Conservation (phyloP, 495 filamentous ascomycete genomes). For the Lophiostoma macrostomum region DNA sequence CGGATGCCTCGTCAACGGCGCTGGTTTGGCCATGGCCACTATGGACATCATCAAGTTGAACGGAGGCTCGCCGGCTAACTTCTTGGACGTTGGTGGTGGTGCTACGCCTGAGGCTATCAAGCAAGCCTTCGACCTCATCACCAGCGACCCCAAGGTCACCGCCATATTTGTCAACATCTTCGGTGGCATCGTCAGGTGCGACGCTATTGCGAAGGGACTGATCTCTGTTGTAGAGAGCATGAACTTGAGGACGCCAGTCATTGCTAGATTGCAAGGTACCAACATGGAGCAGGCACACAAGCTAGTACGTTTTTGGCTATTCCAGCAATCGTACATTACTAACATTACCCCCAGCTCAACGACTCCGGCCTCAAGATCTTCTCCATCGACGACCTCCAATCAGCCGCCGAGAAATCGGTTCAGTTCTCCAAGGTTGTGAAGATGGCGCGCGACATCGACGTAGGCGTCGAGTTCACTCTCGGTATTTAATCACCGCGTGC, state of each 20-base stretch:
- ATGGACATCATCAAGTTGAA: constrained; percentile 99
- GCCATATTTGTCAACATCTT: constrained; percentile 99
- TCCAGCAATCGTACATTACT: too few species aligned
- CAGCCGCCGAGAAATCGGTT: constrained; percentile 93
- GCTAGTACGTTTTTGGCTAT: constrained; percentile 61
- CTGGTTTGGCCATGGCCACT: constrained; percentile 98
- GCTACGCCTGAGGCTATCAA: constrained; percentile 95
- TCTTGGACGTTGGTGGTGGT: constrained; percentile 97
- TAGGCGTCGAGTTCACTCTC: constrained; percentile 94
- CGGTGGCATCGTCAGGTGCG: constrained; percentile 96
- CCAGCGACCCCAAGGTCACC: constrained; percentile 94
- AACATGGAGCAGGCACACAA: constrained; percentile 96
- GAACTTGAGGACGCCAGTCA: constrained; percentile 92
- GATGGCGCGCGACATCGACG: constrained; percentile 97
- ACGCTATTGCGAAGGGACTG: constrained; percentile 94
- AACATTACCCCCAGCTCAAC: constrained; percentile 62
- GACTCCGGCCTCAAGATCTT: constrained; percentile 99
- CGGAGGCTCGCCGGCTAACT: constrained; percentile 93
- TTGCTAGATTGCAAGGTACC: constrained; percentile 96
- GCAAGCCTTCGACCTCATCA: constrained; percentile 97
- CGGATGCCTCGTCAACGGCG: constrained; percentile 97
- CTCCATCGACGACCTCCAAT: constrained; percentile 97
- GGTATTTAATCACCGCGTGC: constrained; percentile 63
- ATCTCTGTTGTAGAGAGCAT: constrained; percentile 91
- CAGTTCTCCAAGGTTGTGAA: constrained; percentile 99